Conservation (phyloP, 1,284 basidiomycete species). For the Boletellus dicymbophilus region DNA sequence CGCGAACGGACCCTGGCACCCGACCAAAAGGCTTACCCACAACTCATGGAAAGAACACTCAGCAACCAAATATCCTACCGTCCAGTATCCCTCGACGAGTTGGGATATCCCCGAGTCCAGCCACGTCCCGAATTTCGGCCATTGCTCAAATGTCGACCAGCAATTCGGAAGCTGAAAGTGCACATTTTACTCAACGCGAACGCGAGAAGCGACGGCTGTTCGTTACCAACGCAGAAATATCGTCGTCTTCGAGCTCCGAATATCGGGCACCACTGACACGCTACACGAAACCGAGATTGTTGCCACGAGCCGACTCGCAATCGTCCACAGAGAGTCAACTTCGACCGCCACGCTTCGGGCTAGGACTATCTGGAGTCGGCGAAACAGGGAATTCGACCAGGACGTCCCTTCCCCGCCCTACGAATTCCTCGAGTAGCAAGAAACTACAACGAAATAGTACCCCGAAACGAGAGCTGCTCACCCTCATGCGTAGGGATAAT, state of each 20-base stretch:
- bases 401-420: not conserved
- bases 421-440: constrained; percentile 9
- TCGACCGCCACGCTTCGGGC: constrained; percentile 28
- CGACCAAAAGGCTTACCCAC: constrained; percentile 18
- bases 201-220: constrained; percentile 42
- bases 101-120: constrained; percentile 18
- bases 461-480: constrained; percentile 23
- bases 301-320: constrained; percentile 18
- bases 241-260: constrained; percentile 47
- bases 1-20: constrained; percentile 42
- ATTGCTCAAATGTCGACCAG: not conserved
- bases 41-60: constrained; percentile 17
- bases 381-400: constrained; percentile 14
- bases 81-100: constrained; percentile 42
- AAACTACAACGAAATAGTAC: constrained; percentile 7
- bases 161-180: constrained; percentile 6
- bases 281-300: constrained; percentile 18
- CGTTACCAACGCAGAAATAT: constrained; percentile 53
- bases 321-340: constrained; percentile 26
- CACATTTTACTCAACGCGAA: constrained; percentile 23
- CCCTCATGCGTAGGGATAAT: constrained; percentile 6
- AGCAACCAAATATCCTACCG: constrained; percentile 14
- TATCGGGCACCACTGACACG: constrained; percentile 28
- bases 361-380: constrained; percentile 23
- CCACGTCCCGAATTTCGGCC: constrained; percentile 4